Evolutionary conservation across 2,329 filamentous ascomycete genomes (phyloP), one percentile per base, ranked within the genome.

Genomic region (Paramyrothecium roridum): DNA sequence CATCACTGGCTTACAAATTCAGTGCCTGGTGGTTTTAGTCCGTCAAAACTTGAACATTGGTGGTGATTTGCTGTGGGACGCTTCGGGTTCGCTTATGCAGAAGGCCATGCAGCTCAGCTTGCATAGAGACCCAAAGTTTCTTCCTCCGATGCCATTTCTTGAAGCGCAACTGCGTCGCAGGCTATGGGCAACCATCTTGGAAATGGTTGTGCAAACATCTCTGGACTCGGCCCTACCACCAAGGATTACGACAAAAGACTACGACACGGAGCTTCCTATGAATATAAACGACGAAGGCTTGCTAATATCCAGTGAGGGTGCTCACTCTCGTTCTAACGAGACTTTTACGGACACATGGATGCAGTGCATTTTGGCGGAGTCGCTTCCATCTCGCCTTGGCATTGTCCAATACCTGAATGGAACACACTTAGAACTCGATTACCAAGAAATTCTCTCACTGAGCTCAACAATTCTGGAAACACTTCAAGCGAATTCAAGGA

Each of bases 31-130:
- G 0, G 65, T 75, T 7, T 54, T 78, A 3, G 72, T 70, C 1
- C 67, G 75, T 1, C 73, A 78, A 57, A 66, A 74, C n/a, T 74
- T 74, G 54, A 72, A 70, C 1, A 63, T 76, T 8, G 72, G 73
- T 12, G 73, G 70, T 1, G 75, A 76, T 47, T 61, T 74, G 7
- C 65, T 73, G 0, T 79, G 75, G 76, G 67, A 72, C 47, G 74
- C 74, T 3, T 66, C 65, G 37, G 76, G 76, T 0, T 72, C 73
- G 0, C 68, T 79, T 0, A 53, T 77, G 10, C 69, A 74, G 48
- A 63, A 55, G n/a, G 74, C 74, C 10, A 77, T 78, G 73, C 70
- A 76, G 51, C 71, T 78, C n/a, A 75, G 74, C 3, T 57, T 79
- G 7, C 73, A 79, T 57, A 73, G 73, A 10, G 76, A 79, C 48